Percentiles rank a stretch among this genome's conserved stretches.
Conservation (phyloP, 768 basidiomycete species). For the Botryobasidium botryosum region DNA sequence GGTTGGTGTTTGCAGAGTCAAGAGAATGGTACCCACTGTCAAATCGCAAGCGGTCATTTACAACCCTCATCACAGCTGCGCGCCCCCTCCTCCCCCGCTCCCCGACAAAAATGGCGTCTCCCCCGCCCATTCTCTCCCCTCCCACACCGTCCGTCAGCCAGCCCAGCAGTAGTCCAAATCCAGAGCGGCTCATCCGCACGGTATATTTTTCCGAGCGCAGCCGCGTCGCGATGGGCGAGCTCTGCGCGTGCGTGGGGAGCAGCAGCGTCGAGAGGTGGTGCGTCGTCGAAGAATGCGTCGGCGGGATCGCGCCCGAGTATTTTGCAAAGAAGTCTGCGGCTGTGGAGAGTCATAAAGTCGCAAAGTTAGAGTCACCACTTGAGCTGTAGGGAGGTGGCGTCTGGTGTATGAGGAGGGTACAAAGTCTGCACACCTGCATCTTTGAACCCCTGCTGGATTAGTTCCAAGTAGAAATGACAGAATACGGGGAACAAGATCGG, state of each 20-base stretch:
- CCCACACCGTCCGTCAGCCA: constrained; percentile 92
- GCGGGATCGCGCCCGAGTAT: constrained; percentile 49
- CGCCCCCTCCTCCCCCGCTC: constrained; percentile 72
- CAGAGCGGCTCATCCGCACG: constrained; percentile 76
- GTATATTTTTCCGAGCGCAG: constrained; percentile 85
- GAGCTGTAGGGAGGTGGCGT: no score
- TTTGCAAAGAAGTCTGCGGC: constrained; percentile 58
- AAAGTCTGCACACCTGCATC: constrained; percentile 68
- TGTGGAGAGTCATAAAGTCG: no score
- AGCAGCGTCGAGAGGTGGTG: constrained; percentile 67
- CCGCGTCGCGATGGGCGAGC: constrained; percentile 64
- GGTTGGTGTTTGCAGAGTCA: constrained; percentile 2
- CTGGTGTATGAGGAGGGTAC: no score
- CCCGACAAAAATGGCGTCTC: constrained; percentile 55
- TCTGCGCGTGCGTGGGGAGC: constrained; percentile 68
- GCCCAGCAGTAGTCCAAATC: constrained; percentile 79
- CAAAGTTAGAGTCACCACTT: no score
- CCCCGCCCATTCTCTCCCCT: constrained; percentile 65
- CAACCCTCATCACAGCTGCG: constrained; percentile 79
- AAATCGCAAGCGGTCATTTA: constrained; percentile 84
- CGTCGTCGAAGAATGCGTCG: constrained; percentile 49
- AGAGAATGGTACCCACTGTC: constrained; percentile 40
- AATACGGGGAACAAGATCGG: constrained; percentile 93
- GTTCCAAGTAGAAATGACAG: constrained; percentile 90
- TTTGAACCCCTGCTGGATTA: constrained; percentile 78